Evolutionary conservation across 345 rosid genomes (phyloP), one percentile per base, ranked within the genome.

Genomic region (Sisymbrium irio): DNA sequence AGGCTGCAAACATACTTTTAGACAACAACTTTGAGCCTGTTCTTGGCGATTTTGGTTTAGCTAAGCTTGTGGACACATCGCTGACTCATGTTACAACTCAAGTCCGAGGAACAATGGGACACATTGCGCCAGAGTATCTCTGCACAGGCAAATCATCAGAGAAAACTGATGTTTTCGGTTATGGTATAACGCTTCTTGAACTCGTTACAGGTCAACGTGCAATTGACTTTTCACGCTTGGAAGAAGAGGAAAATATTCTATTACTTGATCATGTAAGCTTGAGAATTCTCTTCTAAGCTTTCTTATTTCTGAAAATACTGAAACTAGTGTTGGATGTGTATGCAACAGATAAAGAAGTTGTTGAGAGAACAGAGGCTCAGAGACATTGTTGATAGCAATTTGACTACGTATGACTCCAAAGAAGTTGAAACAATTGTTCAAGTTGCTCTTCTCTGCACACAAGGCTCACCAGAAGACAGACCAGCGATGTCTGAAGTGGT

Each of bases 171-270:
- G 97, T 93, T 15, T 90, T 93, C 41, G 98, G 98, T 15, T 93
- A 87, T 36, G 98, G 98, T 33, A 82, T 91, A 72, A 89, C 90
- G 4, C 93, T 93, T 79, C 92, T 91, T 44, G 98, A 93, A 73
- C 92, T 93, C 9, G 87, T 93, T 46, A 89, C 96, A 2, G 96
- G 98, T 65, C 94, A 93, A 75, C 96, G 97, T 1, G 96, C 97
- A 18, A 83, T 91, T 5, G 97, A 93, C 62, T 89, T 89, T 32
- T 79, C 89, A 37, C 94, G 96, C 36, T 85, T 93, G 9, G 98
- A 87, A 77, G 97, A 89, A 62, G 97, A 93, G 69, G 97, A 91
- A 78, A 92, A 93, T 58, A 85, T 93, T 82, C 92, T 93, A 69
- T 84, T 91, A 77, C 89, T 87, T 40, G 98, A 93, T 79, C 94